Conservation (phyloP, 352 stramenopile species). For the Phytopythium helicoides region DNA sequence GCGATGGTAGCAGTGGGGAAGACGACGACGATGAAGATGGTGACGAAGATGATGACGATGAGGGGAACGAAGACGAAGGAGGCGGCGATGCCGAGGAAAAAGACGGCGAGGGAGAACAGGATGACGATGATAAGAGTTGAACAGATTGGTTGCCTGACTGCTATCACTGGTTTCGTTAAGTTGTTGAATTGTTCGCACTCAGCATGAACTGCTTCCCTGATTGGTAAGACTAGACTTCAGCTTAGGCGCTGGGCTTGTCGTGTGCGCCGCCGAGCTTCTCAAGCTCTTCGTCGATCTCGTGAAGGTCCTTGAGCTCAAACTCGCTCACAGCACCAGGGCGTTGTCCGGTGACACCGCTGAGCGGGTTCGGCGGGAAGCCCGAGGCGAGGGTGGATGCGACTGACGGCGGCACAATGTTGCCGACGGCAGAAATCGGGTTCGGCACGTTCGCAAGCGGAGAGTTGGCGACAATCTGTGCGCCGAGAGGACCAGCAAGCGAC, state of each 20-base stretch:
- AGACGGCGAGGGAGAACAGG: constrained; percentile 17
- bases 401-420: constrained; percentile 43
- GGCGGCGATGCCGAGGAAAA: constrained; percentile 13
- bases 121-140: constrained; percentile 14
- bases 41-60: constrained; percentile 17
- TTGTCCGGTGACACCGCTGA: constrained; percentile 9
- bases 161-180: constrained; percentile 13
- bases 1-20: constrained; percentile 10
- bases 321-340: constrained; percentile 5
- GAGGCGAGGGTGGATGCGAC: constrained; percentile 42
- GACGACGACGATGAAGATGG: constrained; percentile 22
- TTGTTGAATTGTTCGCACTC: constrained; percentile 6
- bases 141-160: constrained; percentile 8
- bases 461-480: constrained; percentile 61
- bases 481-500: constrained; percentile 73
- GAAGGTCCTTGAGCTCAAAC: constrained; percentile 59
- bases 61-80: constrained; percentile 12
- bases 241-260: constrained; percentile 14
- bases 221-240: too few relatives aligned
- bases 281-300: constrained; percentile 65
- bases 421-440: constrained; percentile 73
- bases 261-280: constrained; percentile 60
- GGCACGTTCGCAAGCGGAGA: constrained; percentile 65
- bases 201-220: too few relatives aligned
- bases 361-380: constrained; percentile 38